Evolutionary conservation across 768 basidiomycete genomes (phyloP).

Genomic region (Russula sp.): DNA sequence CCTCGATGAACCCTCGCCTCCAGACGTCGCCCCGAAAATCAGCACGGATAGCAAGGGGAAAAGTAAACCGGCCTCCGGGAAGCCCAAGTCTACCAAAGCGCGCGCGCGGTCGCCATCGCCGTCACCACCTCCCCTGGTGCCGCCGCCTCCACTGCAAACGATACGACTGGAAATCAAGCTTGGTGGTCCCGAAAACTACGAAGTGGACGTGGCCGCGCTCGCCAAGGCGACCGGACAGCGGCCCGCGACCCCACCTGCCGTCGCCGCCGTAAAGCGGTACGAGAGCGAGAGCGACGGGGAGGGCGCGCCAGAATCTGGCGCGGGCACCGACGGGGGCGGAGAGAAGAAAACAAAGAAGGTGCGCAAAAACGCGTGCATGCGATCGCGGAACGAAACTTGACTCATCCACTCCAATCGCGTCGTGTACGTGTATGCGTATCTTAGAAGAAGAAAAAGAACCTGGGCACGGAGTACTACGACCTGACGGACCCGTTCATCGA

Average conservation of each 20-base stretch:
- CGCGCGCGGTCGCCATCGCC: conserved; percentile 50
- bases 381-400: background rate
- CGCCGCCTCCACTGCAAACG: conserved; percentile 49
- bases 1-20: conserved; percentile 26
- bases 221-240: conserved; percentile 64
- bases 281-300: conserved; percentile 52
- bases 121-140: conserved; percentile 44
- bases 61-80: conserved; percentile 26
- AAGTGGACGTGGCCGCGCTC: conserved; percentile 55
- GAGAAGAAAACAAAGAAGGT: conserved; percentile 37
- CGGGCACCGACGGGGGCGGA: conserved; percentile 29
- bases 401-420: background rate
- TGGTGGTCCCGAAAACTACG: conserved; percentile 70
- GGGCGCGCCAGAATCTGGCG: conserved; percentile 25
- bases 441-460: conserved; percentile 39
- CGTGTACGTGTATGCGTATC: too few relatives aligned
- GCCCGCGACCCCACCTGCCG: conserved; percentile 45
- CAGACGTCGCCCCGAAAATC: conserved; percentile 22
- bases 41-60: conserved; percentile 19
- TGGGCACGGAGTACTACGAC: conserved; percentile 80
- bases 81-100: conserved; percentile 48
- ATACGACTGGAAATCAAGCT: conserved; percentile 63
- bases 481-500: conserved; percentile 92
- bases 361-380: background rate
- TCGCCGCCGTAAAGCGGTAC: conserved; percentile 28